These are phyloP conservation scores for Acanthamoeba comandoni DNA, from an alignment of 208 protist species.

Conservation along the genomic window DNA sequence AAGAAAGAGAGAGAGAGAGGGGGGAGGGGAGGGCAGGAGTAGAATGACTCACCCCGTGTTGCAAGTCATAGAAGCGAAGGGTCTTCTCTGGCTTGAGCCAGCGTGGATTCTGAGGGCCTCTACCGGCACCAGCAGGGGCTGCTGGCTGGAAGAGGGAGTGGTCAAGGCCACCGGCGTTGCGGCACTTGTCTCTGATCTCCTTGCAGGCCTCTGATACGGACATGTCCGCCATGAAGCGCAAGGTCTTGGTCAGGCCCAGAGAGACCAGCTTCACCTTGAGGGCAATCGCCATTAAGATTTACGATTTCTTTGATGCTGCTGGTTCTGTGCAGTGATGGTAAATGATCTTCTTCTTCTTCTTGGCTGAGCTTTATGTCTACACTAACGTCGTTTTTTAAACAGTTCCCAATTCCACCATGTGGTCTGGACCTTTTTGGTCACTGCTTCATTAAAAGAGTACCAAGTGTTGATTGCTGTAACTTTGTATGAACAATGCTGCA, in stretches of 20 bases:
- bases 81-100: slow-evolving; percentile 85
- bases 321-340: no score
- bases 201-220: slow-evolving; percentile 56
- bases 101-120: slow-evolving; percentile 39
- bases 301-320: no score
- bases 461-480: no score
- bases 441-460: no score
- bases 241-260: slow-evolving; percentile 57
- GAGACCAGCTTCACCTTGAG: slow-evolving; percentile 60
- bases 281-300: slow-evolving; percentile 68
- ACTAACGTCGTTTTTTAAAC: no score
- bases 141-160: slow-evolving; percentile 72
- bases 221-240: slow-evolving; percentile 66
- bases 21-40: background rate
- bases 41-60: slow-evolving; percentile 70
- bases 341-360: no score
- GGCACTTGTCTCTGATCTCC: slow-evolving; percentile 71
- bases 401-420: no score
- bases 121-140: no score
- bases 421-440: no score
- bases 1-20: background rate
- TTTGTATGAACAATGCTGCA: no score
- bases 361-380: no score
- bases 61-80: slow-evolving; percentile 87
- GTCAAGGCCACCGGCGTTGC: slow-evolving; percentile 51